A percentile compares a stretch with the other conserved stretches of the same genome.
Evolutionary conservation across 2,329 filamentous ascomycete species (phyloP).

Genomic region (Ascochyta koolunga): DNA sequence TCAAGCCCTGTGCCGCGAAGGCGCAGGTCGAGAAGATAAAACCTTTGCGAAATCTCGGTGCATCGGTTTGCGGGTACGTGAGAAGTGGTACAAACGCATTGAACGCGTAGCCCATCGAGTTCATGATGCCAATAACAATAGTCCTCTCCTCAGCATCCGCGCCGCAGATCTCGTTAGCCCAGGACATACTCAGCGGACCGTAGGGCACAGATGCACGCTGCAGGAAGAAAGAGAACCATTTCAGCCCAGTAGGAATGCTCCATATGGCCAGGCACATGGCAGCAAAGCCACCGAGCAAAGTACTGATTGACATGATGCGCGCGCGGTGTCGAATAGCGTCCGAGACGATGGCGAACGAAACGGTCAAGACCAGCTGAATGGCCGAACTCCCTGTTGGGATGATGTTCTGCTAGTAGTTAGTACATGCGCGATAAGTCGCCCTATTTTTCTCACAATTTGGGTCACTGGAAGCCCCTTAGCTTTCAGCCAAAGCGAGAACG

Average conservation of each 20-base stretch:
- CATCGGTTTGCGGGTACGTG: constrained; percentile 26
- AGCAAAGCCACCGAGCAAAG: constrained; percentile 25
- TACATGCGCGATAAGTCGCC: too few species aligned
- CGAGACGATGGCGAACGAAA: constrained; percentile 23
- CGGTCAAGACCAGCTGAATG: constrained; percentile 25
- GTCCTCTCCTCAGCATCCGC: constrained; percentile 54
- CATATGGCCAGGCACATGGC: constrained; percentile 40
- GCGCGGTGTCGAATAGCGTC: constrained; percentile 26
- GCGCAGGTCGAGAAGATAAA: constrained; percentile 23
- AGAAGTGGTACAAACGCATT: constrained; percentile 51
- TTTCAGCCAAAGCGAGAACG: constrained; percentile 30
- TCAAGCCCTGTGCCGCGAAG: constrained; percentile 19
- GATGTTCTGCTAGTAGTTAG: constrained; percentile 19
- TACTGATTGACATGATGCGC: constrained; percentile 23
- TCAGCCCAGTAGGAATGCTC: constrained; percentile 36
- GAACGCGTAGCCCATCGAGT: constrained; percentile 53
- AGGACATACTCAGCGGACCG: constrained; percentile 46
- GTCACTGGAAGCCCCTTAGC: constrained; percentile 15
- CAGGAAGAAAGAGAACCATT: constrained; percentile 43
- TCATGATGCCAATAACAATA: constrained; percentile 55
- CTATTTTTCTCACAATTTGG: constrained; percentile 16
- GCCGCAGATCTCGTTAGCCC: constrained; percentile 56
- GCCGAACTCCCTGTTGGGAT: constrained; percentile 25
- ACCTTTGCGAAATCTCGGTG: constrained; percentile 24
- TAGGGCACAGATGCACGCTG: constrained; percentile 38